Evolutionary conservation across 169 alveolate species (phyloP), one percentile per base, ranked within the genome.

Genomic region (Neospora caninum): DNA sequence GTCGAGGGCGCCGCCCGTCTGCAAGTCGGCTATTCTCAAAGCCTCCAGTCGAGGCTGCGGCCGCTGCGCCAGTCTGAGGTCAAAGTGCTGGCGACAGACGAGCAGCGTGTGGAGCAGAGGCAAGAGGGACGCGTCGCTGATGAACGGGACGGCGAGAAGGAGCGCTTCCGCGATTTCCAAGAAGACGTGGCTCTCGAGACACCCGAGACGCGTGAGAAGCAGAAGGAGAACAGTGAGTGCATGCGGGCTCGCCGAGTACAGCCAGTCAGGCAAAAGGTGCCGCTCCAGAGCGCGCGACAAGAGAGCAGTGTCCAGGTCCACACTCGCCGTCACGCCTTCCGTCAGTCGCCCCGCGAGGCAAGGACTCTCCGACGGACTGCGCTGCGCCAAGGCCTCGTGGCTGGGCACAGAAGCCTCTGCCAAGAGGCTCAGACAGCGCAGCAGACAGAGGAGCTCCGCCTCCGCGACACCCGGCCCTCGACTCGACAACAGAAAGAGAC

Each of bases 201-300:
- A 38, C 7, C 54, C 42, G 39, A 92, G n/a, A 29, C 87, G 87
- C 25, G 83, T 42, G 41, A 92, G 87, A 88, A 54, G 94, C 91
- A 92, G 94, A 84, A 92, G 92, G 9, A 83, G 91, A 25, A 78
- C 92, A 38, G 92, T 91, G 36, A 82, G 70, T 22, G 94, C 87
- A 58, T 88, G 86, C 31, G 94, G 94, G 49, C 92, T 80, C 34
- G 92, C 94, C 42, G 92, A 42, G 34, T 43, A 69, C 29, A 92
- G 70, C 94, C 94, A 92, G 45, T 92, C 94, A 38, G 45, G 86
- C 13, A 80, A 70, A 64, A 92, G 94, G 41, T 91, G 70, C 54
- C 87, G 54, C 82, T n/a, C 36, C 49, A 92, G 83, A 70, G 49
- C 73, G 69, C 27, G n/a, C 39, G 58, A 36, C 64, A 92, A 41